A percentile compares a stretch with the other conserved stretches of the same genome.
Evolutionary conservation across 225 moss, liverwort and hornwort species (phyloP).

Genomic region (Bryum argenteum): DNA sequence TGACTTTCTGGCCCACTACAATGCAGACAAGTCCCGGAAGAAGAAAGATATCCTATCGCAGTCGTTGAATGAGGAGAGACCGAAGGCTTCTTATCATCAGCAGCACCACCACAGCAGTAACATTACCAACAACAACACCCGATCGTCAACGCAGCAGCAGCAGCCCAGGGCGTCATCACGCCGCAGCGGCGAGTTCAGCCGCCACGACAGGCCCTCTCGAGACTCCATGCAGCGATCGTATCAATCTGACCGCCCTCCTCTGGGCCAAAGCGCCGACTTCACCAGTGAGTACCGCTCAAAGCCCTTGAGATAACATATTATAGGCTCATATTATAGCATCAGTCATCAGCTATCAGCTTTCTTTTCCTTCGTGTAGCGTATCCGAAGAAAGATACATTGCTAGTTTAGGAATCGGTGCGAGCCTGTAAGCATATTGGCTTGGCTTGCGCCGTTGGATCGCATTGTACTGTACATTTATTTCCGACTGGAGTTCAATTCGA

Average conservation of each 20-base stretch:
- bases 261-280: constrained; percentile 40
- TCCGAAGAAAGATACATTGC: not conserved
- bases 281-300: constrained; percentile 40
- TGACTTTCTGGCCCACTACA: constrained; percentile 43
- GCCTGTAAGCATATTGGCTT: constrained; percentile 39
- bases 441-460: constrained; percentile 15
- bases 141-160: constrained; percentile 14
- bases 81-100: constrained; percentile 7
- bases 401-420: not conserved
- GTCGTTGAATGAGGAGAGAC: constrained; percentile 45
- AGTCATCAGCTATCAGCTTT: not conserved
- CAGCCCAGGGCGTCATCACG: constrained; percentile 30
- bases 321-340: not conserved
- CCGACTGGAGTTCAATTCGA: constrained; percentile 12
- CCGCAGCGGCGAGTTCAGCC: constrained; percentile 36
- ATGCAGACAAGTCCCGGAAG: constrained; percentile 34
- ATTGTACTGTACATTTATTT: constrained; percentile 46
- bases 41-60: constrained; percentile 43
- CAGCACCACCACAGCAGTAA: too few species aligned
- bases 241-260: constrained; percentile 38
- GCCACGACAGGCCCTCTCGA: constrained; percentile 32
- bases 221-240: constrained; percentile 43
- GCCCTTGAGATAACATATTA: constrained; percentile 43
- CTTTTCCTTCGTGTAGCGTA: constrained; percentile 12
- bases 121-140: not conserved